Base-by-base conservation (phyloP, 140 eudicot genomes). In the Bidens hawaiensis region DNA sequence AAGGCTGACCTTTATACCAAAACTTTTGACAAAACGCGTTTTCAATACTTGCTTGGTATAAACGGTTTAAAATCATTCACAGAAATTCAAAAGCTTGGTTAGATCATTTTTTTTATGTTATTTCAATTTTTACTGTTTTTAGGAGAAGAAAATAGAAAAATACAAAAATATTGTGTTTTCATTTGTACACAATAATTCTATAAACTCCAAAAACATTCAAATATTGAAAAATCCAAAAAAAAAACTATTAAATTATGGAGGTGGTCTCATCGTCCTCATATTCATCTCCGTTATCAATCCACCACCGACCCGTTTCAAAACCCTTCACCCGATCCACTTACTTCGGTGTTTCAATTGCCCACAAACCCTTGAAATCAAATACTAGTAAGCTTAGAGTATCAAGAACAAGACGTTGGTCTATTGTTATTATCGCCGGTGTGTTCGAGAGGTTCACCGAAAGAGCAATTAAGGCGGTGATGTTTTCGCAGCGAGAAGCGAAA, bases 401-500 rank as follows among this genome's bases (percentile, higher is more conserved):
- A 0, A 15, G 56, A 15, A 61, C 22, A 34, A 68, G 49, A 19
- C 81, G 79, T 14, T 76, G 79, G 40, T 66, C 88, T 1, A 56
- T 76, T 3, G 25, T 21, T 21, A 21, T 84, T 2, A 52, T 76
- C 4, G 57, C 76, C 25, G 96, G 90, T 18, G 86, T 82, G n/a
- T 88, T 88, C 67, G 96, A 88, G 82, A 60, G 85, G 23, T 88
- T 88, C 48, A 88, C 96, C 0, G 96, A 88, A 65, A 54, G 96
- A 64, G 79, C 96, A 26, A 80, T 88, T 42, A 88, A 85, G 26
- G 90, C 96, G 3, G 96, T 88, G 33, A 74, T 88, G 86, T 80
- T 72, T 57, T 82, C 96, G 0, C 96, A 88, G 24, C 58, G 75
- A 22, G 96, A 88, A 62, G 94, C 94, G 6, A 88, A 78, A 46